Base-by-base conservation (phyloP, 2,329 filamentous ascomycete species). In the Ophiosphaerella korrae region DNA sequence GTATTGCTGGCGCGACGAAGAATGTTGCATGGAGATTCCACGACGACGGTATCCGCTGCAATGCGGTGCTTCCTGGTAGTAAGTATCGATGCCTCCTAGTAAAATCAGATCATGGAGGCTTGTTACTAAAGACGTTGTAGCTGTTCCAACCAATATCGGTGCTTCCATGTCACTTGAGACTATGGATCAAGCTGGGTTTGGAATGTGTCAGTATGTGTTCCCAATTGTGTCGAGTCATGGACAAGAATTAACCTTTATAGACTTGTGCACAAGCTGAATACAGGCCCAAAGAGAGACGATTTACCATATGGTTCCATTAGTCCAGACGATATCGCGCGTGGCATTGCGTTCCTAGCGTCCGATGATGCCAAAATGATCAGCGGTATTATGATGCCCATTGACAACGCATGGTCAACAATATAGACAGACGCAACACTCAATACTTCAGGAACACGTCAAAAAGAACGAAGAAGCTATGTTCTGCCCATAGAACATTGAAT, bases 11-110 rank as follows among this genome's bases (percentile, higher is more conserved):
- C 8, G 75, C 77, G 11, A 80, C 78, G 3, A 79, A 78, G 53
- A 79, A 79, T 43, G 75, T 78, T 0, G 77, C 78, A 4, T 80
- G 75, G 72, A 64, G 76, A 4, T 80, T 79, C 52, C 71, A 70
- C 13, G 70, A 75, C 31, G 73, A 79, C 31, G 72, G 74, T 7
- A 78, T 81, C 39, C 68, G 77, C 6, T 79, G 76, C 55, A 80
- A 80, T 54, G 76, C 75, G 14, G 67, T 80, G 3, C 67, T 78
- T 3, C 78, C 78, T 2, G 75, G 74, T 38, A 65, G 70, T 70
- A 57, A 53, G 23, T 23, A 7, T 29, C 11, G 3, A 29, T 29
- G 11, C 11, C 26, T 29, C 26, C 6, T 29, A 11, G 7, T 8
- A 7, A 11, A 7, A 29, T 29, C 26, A 11, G 7, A 29, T 11